phyloP scores from a whole-genome alignment of 208 protist genomes.

The Crithidia mellificae region DNA sequence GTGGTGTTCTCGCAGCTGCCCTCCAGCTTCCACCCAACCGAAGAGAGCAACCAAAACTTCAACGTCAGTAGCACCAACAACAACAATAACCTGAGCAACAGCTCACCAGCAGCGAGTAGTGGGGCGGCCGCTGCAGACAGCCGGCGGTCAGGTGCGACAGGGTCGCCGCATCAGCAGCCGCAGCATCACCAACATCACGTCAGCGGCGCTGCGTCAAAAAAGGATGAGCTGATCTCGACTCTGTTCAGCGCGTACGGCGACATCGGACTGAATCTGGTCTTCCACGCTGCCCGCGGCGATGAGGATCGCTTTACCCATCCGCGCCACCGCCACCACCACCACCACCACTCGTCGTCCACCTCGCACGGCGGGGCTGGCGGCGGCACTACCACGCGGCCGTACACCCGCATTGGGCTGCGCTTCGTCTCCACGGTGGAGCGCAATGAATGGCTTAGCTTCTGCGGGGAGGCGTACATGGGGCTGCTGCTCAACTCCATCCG shows the following conservation, averaged over 20 bases:
- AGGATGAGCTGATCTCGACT: slow-evolving; percentile 45
- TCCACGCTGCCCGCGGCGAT: slow-evolving; percentile 25
- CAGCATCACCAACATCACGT: neutral
- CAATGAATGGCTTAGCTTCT: slow-evolving; percentile 49
- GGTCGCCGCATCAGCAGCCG: neutral
- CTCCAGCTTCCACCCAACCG: slow-evolving; percentile 12
- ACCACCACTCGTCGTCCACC: neutral
- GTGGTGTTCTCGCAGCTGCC: slow-evolving; percentile 49
- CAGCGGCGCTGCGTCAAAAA: slow-evolving; percentile 14
- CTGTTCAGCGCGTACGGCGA: slow-evolving; percentile 50
- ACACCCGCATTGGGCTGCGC: slow-evolving; percentile 43
- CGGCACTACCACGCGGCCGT: slow-evolving; percentile 16
- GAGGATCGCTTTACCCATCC: slow-evolving; percentile 5
- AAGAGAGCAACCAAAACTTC: no score
- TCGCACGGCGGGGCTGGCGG: slow-evolving; percentile 1
- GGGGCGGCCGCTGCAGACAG: slow-evolving; percentile 8
- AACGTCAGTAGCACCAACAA: no score
- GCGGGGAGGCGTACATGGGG: slow-evolving; percentile 44
- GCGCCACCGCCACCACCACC: neutral
- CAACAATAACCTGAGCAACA: neutral
- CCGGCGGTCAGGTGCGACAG: neutral
- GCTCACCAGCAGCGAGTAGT: neutral
- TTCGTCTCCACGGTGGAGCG: slow-evolving; percentile 53
- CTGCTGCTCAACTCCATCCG: slow-evolving; percentile 63
- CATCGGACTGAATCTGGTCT: slow-evolving; percentile 54